These are phyloP conservation scores for Fragosphaeria purpurea DNA, from an alignment of 2,329 filamentous ascomycete genomes.

Conservation along the genomic window DNA sequence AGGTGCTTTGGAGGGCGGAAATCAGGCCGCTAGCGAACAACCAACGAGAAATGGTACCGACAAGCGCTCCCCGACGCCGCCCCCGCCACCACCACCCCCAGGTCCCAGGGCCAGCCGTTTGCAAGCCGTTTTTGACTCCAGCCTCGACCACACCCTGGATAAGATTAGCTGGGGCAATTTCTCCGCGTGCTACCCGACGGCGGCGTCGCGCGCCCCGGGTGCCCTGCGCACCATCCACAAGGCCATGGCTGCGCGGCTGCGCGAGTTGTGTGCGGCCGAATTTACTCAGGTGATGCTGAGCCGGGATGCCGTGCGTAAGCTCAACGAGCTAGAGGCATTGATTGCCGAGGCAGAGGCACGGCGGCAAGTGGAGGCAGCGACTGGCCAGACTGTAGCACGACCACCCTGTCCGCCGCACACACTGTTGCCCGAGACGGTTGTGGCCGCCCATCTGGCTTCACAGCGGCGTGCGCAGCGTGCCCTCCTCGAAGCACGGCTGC, in stretches of 20 bases:
- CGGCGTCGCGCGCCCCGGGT: conserved; percentile 39
- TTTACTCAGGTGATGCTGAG: conserved; percentile 44
- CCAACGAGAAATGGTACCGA: no score
- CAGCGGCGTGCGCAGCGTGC: conserved; percentile 42
- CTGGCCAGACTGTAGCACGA: conserved; percentile 10
- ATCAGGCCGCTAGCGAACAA: no score
- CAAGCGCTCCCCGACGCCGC: no score
- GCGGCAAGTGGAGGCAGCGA: conserved; percentile 20
- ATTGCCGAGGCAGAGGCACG: conserved; percentile 38
- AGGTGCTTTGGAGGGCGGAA: no score
- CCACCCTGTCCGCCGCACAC: conserved; percentile 35
- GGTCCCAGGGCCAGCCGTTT: conserved; percentile 49
- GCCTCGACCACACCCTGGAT: conserved; percentile 42
- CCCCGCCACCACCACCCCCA: conserved; percentile 26
- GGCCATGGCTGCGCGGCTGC: conserved; percentile 47
- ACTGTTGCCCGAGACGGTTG: conserved; percentile 40
- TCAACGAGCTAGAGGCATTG: conserved; percentile 50
- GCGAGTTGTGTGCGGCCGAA: conserved; percentile 45
- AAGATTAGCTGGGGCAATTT: conserved; percentile 49
- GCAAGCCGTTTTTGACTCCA: conserved; percentile 41
- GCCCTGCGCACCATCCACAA: conserved; percentile 45
- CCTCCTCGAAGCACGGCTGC: conserved; percentile 46
- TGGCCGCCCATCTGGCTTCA: conserved; percentile 45
- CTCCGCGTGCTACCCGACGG: conserved; percentile 50
- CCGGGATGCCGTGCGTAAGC: conserved; percentile 42